Conservation (phyloP, 2,329 filamentous ascomycete species). For the Colletotrichum lini region DNA sequence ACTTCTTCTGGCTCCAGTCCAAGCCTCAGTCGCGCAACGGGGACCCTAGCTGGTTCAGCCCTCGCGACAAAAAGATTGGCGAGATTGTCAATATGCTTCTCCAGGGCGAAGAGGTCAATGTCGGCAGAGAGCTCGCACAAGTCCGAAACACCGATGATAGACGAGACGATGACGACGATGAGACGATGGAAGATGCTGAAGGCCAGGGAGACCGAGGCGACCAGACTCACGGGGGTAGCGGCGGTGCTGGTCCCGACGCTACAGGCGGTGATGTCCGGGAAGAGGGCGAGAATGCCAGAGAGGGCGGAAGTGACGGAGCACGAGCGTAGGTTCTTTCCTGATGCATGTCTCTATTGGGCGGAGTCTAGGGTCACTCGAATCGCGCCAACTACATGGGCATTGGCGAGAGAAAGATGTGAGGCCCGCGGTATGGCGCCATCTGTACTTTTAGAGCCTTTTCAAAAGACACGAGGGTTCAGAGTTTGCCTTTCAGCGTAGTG, state of each 20-base stretch:
- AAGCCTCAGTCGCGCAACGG: slow-evolving; percentile 81
- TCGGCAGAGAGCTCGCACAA: slow-evolving; percentile 78
- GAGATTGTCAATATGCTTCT: slow-evolving; percentile 88
- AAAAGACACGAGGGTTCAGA: slow-evolving; percentile 42
- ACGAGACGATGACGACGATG: slow-evolving; percentile 76
- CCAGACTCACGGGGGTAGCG: slow-evolving; percentile 74
- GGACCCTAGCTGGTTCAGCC: slow-evolving; percentile 84
- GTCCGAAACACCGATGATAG: slow-evolving; percentile 67
- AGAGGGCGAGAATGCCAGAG: slow-evolving; percentile 89
- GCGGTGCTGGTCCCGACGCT: slow-evolving; percentile 87
- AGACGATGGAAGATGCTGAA: slow-evolving; percentile 85
- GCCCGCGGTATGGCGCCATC: slow-evolving; percentile 41
- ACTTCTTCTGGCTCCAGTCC: slow-evolving; percentile 97
- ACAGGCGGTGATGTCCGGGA: slow-evolving; percentile 93
- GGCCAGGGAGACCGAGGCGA: slow-evolving; percentile 72
- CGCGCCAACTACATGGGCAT: slow-evolving; percentile 28
- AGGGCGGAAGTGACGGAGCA: slow-evolving; percentile 95
- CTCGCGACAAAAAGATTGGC: slow-evolving; percentile 88
- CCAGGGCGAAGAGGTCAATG: slow-evolving; percentile 90
- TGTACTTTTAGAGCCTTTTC: slow-evolving; percentile 48
- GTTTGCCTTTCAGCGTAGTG: slow-evolving; percentile 36
- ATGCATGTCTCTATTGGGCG: slow-evolving; percentile 34
- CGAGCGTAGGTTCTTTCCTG: slow-evolving; percentile 89
- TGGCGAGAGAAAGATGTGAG: slow-evolving; percentile 26
- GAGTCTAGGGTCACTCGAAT: slow-evolving; percentile 30